phyloP scores from a whole-genome alignment of 1,284 basidiomycete species.

The Meira miltonrushii region DNA sequence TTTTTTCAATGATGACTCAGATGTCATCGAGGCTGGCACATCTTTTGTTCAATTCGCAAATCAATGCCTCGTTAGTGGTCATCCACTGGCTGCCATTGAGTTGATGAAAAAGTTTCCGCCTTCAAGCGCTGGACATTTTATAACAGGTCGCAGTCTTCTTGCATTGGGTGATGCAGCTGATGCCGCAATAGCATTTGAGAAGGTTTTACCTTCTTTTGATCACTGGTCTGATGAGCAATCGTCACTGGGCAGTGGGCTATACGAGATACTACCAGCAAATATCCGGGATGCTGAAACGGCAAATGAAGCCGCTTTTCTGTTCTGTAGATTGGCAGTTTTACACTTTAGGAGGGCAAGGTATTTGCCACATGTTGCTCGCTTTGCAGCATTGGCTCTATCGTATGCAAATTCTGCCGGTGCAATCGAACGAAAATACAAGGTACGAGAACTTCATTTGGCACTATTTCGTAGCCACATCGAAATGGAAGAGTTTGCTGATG shows the following conservation, averaged over 20 bases:
- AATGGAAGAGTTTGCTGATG: background rate
- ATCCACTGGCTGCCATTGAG: background rate
- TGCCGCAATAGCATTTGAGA: background rate
- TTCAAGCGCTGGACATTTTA: background rate
- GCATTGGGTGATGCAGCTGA: background rate
- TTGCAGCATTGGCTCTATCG: background rate
- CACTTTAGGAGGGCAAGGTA: background rate
- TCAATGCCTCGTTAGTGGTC: background rate
- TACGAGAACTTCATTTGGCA: background rate
- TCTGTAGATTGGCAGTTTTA: background rate
- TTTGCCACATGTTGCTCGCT: background rate
- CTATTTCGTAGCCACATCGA: background rate
- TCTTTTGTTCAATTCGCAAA: constrained; percentile 1
- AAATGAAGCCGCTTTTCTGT: background rate
- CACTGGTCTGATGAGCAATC: background rate
- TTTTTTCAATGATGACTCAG: background rate
- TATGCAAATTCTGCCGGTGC: background rate
- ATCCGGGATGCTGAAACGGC: background rate
- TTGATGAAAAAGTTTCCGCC: background rate
- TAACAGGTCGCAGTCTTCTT: background rate
- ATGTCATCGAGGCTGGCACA: background rate
- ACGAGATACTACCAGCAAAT: background rate
- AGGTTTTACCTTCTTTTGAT: background rate
- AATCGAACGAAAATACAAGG: background rate
- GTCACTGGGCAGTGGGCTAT: background rate